Percentiles rank a stretch among this genome's conserved stretches.
Evolutionary conservation across 805 yeast species (phyloP).

Genomic region (Wickerhamomyces canadensis): DNA sequence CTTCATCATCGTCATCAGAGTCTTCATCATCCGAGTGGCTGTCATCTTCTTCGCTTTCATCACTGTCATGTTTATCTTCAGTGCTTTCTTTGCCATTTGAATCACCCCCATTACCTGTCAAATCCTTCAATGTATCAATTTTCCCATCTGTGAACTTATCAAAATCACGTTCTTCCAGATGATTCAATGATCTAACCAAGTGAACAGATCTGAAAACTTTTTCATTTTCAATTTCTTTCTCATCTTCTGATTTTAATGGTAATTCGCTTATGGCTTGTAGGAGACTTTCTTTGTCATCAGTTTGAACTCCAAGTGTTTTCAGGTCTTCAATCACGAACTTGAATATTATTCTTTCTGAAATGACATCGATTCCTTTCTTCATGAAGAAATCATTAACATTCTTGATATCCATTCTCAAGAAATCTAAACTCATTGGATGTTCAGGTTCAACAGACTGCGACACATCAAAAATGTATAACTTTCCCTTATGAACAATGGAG

Average conservation of each 20-base stretch:
- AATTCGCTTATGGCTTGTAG: constrained; percentile 41
- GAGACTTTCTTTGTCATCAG: constrained; percentile 32
- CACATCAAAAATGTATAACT: constrained; percentile 87
- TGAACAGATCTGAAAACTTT: constrained; percentile 82
- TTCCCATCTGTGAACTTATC: constrained; percentile 74
- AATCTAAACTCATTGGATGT: constrained; percentile 94
- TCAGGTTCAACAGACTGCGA: constrained; percentile 97
- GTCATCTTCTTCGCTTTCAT: constrained; percentile 25
- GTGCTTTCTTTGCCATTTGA: constrained; percentile 22
- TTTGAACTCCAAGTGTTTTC: constrained; percentile 31
- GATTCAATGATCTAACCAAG: constrained; percentile 71
- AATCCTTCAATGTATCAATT: constrained; percentile 66
- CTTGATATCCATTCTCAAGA: constrained; percentile 94
- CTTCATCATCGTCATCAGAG: constrained; percentile 29
- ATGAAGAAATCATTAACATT: constrained; percentile 87
- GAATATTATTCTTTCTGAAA: constrained; percentile 78
- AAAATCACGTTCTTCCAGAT: constrained; percentile 87
- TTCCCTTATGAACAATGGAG: constrained; percentile 73
- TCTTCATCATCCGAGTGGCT: constrained; percentile 30
- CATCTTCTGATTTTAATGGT: constrained; percentile 49
- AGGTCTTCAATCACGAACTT: constrained; percentile 59
- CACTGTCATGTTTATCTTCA: constrained; percentile 23
- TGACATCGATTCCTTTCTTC: constrained; percentile 66
- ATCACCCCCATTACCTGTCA: constrained; percentile 35
- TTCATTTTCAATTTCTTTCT: constrained; percentile 63